A percentile compares a stretch with the other conserved stretches of the same genome.
Evolutionary conservation across 768 basidiomycete species (phyloP).

Genomic region (Piloderma croceum): DNA sequence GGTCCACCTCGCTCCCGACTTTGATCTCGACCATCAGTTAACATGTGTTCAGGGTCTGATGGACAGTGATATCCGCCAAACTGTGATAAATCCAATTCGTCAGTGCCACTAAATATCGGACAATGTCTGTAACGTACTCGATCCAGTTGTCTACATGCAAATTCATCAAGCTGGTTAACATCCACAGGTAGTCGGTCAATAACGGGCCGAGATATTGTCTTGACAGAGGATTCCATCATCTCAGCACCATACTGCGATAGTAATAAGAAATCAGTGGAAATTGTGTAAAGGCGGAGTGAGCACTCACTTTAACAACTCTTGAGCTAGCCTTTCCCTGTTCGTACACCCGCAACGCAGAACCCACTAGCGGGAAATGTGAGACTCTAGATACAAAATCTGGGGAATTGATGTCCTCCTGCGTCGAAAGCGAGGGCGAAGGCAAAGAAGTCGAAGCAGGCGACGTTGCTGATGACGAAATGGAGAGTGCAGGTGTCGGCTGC

Average conservation of each 20-base stretch:
- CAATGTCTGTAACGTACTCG: slow-evolving; percentile 43
- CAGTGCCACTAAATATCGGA: background rate
- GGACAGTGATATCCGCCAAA: slow-evolving; percentile 46
- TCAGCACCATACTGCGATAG: slow-evolving; percentile 78
- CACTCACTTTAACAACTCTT: slow-evolving; percentile 73
- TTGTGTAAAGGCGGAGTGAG: background rate
- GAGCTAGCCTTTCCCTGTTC: slow-evolving; percentile 82
- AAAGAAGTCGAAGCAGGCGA: slow-evolving; percentile 3
- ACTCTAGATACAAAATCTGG: slow-evolving; percentile 19
- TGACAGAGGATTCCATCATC: slow-evolving; percentile 81
- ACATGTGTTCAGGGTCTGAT: slow-evolving; percentile 29
- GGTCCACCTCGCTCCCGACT: too few species aligned
- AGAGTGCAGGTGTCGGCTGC: slow-evolving; percentile 5
- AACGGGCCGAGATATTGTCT: slow-evolving; percentile 75
- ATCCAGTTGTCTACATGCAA: slow-evolving; percentile 84
- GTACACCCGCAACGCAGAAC: slow-evolving; percentile 66
- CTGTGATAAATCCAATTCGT: slow-evolving; percentile 21
- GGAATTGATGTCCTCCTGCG: slow-evolving; percentile 8
- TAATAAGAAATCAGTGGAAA: slow-evolving; percentile 9
- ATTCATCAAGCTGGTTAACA: slow-evolving; percentile 75
- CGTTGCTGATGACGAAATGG: slow-evolving; percentile 10
- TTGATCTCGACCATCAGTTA: slow-evolving; percentile 21
- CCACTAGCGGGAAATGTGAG: slow-evolving; percentile 65
- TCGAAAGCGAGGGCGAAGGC: slow-evolving; percentile 9
- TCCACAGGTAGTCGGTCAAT: slow-evolving; percentile 72